phyloP scores from a whole-genome alignment of 2,329 filamentous ascomycete species.

The Karstenula rhodostoma region DNA sequence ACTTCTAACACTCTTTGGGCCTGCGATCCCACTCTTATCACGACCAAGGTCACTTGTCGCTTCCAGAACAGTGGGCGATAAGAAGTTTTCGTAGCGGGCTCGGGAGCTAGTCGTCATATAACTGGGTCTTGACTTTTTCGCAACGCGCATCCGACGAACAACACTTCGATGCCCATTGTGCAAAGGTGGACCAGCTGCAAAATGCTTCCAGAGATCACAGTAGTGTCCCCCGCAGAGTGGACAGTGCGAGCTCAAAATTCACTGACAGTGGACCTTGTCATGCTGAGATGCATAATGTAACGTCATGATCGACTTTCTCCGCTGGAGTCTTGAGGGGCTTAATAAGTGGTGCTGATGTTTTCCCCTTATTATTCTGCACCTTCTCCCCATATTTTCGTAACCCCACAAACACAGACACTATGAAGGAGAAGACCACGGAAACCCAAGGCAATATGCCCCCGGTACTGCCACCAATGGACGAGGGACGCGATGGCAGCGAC shows the following conservation, averaged over 20 bases:
- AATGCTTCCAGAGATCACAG: not conserved
- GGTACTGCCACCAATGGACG: not conserved
- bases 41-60: not conserved
- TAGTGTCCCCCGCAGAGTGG: not conserved
- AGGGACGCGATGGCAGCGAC: conserved; percentile 3
- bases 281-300: conserved; percentile 1
- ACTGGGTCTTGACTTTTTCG: conserved; percentile 3
- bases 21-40: not conserved
- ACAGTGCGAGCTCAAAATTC: not conserved
- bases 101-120: conserved; percentile 10
- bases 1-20: not conserved
- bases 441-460: not conserved
- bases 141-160: not conserved
- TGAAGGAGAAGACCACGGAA: conserved; percentile 7
- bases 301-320: conserved; percentile 8
- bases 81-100: not conserved
- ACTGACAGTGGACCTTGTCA: not conserved
- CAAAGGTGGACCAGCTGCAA: conserved; percentile 4
- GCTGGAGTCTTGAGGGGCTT: not conserved
- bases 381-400: not conserved
- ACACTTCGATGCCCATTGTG: not conserved
- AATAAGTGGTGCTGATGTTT: not conserved
- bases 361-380: not conserved
- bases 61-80: not conserved
- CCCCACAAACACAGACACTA: not conserved